These are phyloP conservation scores for Collariella sp. DNA, from an alignment of 495 filamentous ascomycete species.

Conservation along the genomic window DNA sequence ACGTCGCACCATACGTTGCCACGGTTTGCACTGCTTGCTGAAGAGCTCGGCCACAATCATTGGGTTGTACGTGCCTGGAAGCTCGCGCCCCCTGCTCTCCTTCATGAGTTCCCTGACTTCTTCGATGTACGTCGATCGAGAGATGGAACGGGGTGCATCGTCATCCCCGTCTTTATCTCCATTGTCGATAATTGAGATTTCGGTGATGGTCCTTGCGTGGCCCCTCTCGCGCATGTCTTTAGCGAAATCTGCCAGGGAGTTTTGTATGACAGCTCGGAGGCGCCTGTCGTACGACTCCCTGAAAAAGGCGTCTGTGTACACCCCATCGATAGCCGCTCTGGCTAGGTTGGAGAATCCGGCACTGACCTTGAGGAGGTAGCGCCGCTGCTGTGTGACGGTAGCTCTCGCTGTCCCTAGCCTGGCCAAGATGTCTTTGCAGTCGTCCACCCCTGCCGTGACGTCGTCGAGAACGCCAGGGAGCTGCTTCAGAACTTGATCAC, in stretches of 20 bases:
- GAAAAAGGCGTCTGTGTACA: constrained; percentile 3
- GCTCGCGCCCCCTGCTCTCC: constrained; percentile 2
- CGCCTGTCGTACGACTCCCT: background rate
- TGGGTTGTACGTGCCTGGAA: constrained; percentile 8
- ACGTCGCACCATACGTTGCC: background rate
- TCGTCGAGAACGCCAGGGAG: constrained; percentile 2
- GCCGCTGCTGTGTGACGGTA: background rate
- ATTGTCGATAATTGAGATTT: background rate
- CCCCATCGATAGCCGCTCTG: background rate
- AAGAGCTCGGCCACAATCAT: constrained; percentile 9
- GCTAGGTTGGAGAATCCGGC: background rate
- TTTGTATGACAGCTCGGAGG: constrained; percentile 3
- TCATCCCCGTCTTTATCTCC: background rate
- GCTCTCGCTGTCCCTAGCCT: background rate
- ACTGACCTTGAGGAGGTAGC: constrained; percentile 2
- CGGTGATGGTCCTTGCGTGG: background rate
- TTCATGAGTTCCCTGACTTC: background rate
- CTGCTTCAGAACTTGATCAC: background rate
- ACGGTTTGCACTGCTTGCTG: constrained; percentile 3
- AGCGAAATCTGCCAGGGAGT: constrained; percentile 1
- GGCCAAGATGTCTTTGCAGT: background rate
- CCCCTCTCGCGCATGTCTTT: background rate
- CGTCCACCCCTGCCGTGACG: background rate
- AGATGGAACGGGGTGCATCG: background rate
- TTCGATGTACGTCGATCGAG: background rate